These are phyloP conservation scores for Boletus coccyginus DNA, from an alignment of 768 basidiomycete species.

Conservation along the genomic window DNA sequence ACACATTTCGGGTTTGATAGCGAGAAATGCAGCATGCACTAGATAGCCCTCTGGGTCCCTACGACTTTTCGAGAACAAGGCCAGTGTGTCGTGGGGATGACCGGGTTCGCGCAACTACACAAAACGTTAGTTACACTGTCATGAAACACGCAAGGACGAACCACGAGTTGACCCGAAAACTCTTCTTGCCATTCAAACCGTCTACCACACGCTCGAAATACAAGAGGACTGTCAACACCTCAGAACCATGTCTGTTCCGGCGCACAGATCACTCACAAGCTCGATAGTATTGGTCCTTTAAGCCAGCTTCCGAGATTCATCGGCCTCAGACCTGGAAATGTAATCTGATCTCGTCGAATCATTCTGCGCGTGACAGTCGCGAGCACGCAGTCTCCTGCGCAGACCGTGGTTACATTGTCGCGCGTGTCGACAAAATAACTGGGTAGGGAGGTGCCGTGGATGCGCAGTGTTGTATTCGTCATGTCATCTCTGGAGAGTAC, in stretches of 20 bases:
- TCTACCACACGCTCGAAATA: constrained; percentile 3
- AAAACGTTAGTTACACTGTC: not conserved
- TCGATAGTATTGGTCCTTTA: not conserved
- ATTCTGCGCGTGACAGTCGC: constrained; percentile 15
- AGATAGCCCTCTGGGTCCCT: not conserved
- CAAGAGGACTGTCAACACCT: constrained; percentile 10
- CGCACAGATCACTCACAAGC: constrained; percentile 10
- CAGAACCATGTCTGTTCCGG: not conserved
- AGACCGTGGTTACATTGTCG: constrained; percentile 4
- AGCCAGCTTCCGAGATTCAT: constrained; percentile 14
- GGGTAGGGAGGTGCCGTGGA: not conserved
- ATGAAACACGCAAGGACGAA: constrained; percentile 2
- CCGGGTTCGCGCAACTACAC: constrained; percentile 11
- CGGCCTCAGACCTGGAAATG: constrained; percentile 9
- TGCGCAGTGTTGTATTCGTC: constrained; percentile 9
- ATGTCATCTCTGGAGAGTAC: constrained; percentile 12
- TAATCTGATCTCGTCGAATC: constrained; percentile 12
- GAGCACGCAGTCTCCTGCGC: not conserved
- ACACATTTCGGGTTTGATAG: constrained; percentile 11
- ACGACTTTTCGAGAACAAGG: constrained; percentile 12
- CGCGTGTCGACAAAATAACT: constrained; percentile 11
- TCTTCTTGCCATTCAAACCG: constrained; percentile 13
- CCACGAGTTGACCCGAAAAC: constrained; percentile 7
- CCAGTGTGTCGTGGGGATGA: not conserved
- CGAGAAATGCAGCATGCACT: constrained; percentile 2